phyloP scores from a whole-genome alignment of 176 grass and related monocot species.

The Hordeum marinum region DNA sequence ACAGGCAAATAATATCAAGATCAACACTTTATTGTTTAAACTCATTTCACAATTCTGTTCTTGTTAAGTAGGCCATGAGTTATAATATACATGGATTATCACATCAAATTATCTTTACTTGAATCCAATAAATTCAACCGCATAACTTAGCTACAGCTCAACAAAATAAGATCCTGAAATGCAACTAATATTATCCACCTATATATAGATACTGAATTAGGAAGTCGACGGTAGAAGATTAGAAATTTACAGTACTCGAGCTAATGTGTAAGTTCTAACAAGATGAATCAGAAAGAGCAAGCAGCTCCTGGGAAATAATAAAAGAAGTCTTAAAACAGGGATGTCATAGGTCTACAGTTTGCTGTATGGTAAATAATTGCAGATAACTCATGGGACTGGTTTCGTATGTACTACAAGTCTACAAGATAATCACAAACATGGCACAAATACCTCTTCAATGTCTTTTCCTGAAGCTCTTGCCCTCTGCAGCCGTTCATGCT shows the following conservation, averaged over 20 bases:
- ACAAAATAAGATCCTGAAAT: background rate
- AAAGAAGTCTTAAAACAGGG: background rate
- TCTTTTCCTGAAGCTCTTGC: conserved; percentile 46
- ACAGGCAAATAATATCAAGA: background rate
- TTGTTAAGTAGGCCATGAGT: background rate
- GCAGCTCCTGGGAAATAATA: background rate
- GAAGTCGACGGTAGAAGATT: background rate
- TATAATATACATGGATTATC: background rate
- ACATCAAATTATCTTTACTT: conserved; percentile 1
- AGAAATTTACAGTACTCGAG: background rate
- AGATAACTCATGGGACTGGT: background rate
- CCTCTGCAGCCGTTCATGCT: conserved; percentile 57
- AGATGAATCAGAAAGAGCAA: background rate
- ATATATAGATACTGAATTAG: background rate
- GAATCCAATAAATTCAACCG: background rate
- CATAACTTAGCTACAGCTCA: background rate
- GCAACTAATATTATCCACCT: background rate
- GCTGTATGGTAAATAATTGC: background rate
- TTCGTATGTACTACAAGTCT: background rate
- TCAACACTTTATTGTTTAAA: background rate
- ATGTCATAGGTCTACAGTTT: background rate
- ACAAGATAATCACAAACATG: background rate
- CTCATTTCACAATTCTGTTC: background rate
- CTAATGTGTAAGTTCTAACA: background rate
- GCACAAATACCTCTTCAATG: conserved; percentile 65